Base-by-base conservation (phyloP, 2,329 filamentous ascomycete genomes). In the Volutella citrinella region DNA sequence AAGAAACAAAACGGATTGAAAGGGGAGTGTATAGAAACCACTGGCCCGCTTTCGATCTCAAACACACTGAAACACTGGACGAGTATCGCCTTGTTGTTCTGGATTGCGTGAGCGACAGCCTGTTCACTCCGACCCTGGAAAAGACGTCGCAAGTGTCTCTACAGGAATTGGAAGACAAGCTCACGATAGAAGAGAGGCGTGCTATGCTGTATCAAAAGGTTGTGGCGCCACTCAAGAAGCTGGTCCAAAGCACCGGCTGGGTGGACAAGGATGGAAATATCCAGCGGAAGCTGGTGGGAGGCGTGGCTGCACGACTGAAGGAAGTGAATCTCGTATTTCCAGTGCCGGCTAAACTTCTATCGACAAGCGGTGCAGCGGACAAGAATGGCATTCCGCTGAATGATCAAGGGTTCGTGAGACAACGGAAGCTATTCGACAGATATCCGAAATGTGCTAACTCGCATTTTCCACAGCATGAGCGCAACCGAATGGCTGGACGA, bases 161-260 rank as follows among this genome's bases (percentile, higher is more conserved):
- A 11, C 6, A n/a, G 12, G 19, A 34, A 28, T 16, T 34, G 12
- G 32, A 34, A n/a, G 25, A 34, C 2, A 16, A 19, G 10, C 6
- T 34, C 15, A 23, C 23, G 6, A 22, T 34, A 14, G 25, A 34
- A 12, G 32, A 34, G 32, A 28, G 32, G n/a, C 32, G 32, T 22
- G 15, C 25, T 10, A 34, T 24, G 5, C 25, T 34, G 4, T 20
- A 23, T 5, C 10, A 22, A 13, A 34, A 34, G 26, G 25, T 34
- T 14, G 25, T 34, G 5, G 7, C 6, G 3, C 32, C 32, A 9
- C 32, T 34, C 14, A 28, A 29, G 26, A 15, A 28, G 19, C 4
- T 34, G 4, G 23, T 34, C 13, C 32, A 27, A 16, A 16, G 5
- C 6, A 34, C 32, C 16, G 32, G 32, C 9, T 34, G 32, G 32